Conservation (phyloP, 345 rosid genomes). For the Kandelia obovata region DNA sequence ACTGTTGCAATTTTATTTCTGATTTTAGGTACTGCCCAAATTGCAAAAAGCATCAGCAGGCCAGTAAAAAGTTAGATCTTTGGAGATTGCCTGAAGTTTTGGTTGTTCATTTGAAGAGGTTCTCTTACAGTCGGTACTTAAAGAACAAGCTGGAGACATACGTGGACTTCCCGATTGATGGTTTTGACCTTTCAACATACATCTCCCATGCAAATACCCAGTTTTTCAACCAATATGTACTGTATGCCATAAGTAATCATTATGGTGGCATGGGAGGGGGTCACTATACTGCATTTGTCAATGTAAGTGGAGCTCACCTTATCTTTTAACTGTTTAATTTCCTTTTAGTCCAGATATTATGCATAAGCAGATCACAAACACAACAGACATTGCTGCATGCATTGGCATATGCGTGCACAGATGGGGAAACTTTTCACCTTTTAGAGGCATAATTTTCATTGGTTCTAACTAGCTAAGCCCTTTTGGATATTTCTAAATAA, state of each 20-base stretch:
- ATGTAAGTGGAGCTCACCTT: constrained; percentile 9
- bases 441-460: too few species aligned
- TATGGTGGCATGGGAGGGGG: constrained; percentile 30
- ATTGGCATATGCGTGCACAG: too few species aligned
- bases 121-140: constrained; percentile 13
- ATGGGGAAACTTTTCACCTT: too few species aligned
- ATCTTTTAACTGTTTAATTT: not conserved
- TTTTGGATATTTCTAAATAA: too few species aligned
- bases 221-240: constrained; percentile 6
- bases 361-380: too few species aligned
- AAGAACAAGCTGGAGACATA: constrained; percentile 30
- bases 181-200: constrained; percentile 23
- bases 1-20: constrained; percentile 5
- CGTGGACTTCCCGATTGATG: constrained; percentile 30
- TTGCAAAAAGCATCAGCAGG: constrained; percentile 24
- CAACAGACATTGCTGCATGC: too few species aligned
- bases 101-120: constrained; percentile 31
- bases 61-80: constrained; percentile 28
- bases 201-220: constrained; percentile 7
- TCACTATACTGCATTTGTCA: constrained; percentile 25
- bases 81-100: constrained; percentile 33
- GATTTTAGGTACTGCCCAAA: constrained; percentile 26
- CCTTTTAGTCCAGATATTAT: too few species aligned
- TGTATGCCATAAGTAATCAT: constrained; percentile 27
- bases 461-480: too few species aligned